phyloP scores from a whole-genome alignment of 139 green algal genomes.

The Chlorella vulgaris region DNA sequence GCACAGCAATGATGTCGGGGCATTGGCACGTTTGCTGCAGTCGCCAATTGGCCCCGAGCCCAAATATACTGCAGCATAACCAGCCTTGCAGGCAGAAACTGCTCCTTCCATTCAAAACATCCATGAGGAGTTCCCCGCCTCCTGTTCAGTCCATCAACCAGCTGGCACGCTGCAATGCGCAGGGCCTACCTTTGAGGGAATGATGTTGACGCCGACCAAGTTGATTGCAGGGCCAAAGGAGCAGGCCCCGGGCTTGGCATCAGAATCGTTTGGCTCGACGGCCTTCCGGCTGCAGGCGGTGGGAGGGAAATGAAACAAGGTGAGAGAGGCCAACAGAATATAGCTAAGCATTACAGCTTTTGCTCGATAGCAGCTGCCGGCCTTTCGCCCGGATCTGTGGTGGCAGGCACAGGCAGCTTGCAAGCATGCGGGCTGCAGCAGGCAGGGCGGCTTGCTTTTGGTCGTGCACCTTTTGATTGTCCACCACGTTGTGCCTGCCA shows the following conservation, averaged over 20 bases:
- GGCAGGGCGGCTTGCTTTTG: too few relatives aligned
- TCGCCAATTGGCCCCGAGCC: neutral
- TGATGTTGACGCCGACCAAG: slow-evolving; percentile 2
- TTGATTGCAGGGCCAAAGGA: slow-evolving; percentile 6
- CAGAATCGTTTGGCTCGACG: neutral
- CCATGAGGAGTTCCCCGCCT: too few relatives aligned
- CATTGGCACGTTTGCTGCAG: neutral
- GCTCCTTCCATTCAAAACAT: too few relatives aligned
- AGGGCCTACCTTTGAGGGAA: neutral
- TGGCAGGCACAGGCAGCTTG: too few relatives aligned
- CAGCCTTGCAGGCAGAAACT: neutral
- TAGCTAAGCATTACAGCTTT: too few relatives aligned
- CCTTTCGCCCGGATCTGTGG: too few relatives aligned
- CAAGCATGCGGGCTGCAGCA: too few relatives aligned
- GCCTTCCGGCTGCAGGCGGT: neutral
- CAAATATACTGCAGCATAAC: neutral
- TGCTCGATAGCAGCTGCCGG: too few relatives aligned
- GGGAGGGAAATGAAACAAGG: too few relatives aligned
- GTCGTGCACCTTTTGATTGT: neutral
- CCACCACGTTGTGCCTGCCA: slow-evolving; percentile 21
- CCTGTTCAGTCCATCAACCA: too few relatives aligned
- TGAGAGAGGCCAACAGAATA: too few relatives aligned
- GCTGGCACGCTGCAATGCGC: too few relatives aligned
- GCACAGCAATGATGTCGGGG: neutral
- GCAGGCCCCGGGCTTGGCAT: neutral